Conservation (phyloP, 2,329 filamentous ascomycete genomes). For the Trichoderma atroviride region DNA sequence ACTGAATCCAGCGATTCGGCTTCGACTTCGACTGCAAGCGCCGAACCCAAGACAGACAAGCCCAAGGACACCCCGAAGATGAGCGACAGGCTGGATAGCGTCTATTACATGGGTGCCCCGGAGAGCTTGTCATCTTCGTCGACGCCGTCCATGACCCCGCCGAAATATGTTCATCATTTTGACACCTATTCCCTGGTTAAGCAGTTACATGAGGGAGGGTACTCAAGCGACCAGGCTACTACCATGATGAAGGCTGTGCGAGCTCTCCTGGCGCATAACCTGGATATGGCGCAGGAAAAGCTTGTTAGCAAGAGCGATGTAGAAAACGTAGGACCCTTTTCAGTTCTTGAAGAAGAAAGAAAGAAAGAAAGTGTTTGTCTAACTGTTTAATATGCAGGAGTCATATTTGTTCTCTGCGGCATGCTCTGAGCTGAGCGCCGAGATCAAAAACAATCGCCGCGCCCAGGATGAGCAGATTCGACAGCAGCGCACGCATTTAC, state of each 20-base stretch:
- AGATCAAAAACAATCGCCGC: slow-evolving; percentile 77
- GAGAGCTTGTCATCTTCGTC: slow-evolving; percentile 46
- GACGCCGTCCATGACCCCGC: slow-evolving; percentile 69
- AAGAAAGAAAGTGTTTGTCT: not conserved
- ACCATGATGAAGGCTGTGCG: slow-evolving; percentile 93
- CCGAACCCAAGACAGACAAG: slow-evolving; percentile 1
- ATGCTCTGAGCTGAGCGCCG: slow-evolving; percentile 86
- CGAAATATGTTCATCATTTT: slow-evolving; percentile 92
- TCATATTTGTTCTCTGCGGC: slow-evolving; percentile 92
- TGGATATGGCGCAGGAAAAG: slow-evolving; percentile 76
- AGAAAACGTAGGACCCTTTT: slow-evolving; percentile 64
- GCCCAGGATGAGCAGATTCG: slow-evolving; percentile 79
- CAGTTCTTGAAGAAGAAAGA: not conserved
- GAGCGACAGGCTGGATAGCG: slow-evolving; percentile 49
- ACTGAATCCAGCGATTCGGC: not conserved
- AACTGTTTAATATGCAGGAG: slow-evolving; percentile 52
- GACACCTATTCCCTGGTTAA: slow-evolving; percentile 90
- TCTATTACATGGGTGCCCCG: slow-evolving; percentile 51
- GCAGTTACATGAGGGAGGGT: slow-evolving; percentile 74
- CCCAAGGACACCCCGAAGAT: not conserved
- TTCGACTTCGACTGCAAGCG: not conserved
- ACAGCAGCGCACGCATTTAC: slow-evolving; percentile 79
- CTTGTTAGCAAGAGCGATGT: slow-evolving; percentile 90
- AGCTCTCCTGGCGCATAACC: slow-evolving; percentile 72
- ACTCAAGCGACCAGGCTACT: slow-evolving; percentile 73